Base-by-base conservation (phyloP, 1,139 yeast genomes). In the Hansenula anomala region DNA sequence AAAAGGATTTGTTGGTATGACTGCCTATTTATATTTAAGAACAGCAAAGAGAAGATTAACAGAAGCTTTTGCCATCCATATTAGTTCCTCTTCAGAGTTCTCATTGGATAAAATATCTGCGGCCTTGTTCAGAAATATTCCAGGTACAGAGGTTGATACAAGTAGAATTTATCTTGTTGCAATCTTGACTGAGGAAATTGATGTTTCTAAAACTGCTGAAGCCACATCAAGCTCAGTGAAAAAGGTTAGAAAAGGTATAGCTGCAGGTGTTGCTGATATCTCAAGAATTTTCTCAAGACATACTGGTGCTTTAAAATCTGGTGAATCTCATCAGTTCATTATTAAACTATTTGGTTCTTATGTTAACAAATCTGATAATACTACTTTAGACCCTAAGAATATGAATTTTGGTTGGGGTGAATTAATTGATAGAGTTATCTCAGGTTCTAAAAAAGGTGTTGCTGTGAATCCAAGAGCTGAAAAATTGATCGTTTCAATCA, bases 341-440 rank as follows among this genome's bases (percentile, higher is more conserved):
- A 76, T 88, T 47, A 78, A 82, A 52, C 64, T 88, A 55, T 88
- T 74, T 56, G 85, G 92, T 8, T 82, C 94, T 1, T 80, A 75
- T 52, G 70, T 73, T 44, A 68, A 66, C 32, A 45, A 46, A 31
- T 46, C 50, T 18, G 54, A 51, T 33, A 48, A 52, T 38, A 46
- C 52, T 2, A 50, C 48, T 4, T 52, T 58, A 33, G 60, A 57
- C 36, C 60, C 64, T 30, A 47, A 46, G 37, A 56, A 60, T 45
- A 64, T 64, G 41, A 83, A 83, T 59, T 73, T 78, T 45, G 96
- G 96, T 37, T 88, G 96, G 96, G 96, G 96, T 62, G 94, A 83
- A 49, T 65, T 85, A 37, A 77, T 84, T 26, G 90, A 87, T 52
- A 69, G 95, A 55, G 83, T 88, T 48, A 81, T 88, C 48, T 60